A percentile compares a stretch with the other conserved stretches of the same genome.
Conservation (phyloP, 805 yeast genomes). For the Wickerhamomyces silvicola region DNA sequence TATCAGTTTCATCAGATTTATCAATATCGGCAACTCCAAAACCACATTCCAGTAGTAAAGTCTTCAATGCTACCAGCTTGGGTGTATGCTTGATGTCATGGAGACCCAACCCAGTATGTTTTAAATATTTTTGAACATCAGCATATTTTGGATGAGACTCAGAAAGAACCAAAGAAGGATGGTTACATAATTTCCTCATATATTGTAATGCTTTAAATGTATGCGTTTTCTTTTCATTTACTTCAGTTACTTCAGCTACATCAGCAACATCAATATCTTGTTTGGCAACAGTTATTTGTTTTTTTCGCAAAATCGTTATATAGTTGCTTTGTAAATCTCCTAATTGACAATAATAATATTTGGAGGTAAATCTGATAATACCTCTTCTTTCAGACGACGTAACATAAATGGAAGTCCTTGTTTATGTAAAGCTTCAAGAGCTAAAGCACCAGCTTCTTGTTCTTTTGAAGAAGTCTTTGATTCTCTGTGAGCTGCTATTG, state of each 20-base stretch:
- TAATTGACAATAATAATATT: conserved; percentile 95
- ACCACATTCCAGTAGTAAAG: conserved; percentile 84
- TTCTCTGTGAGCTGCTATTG: conserved; percentile 89
- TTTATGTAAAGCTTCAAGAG: conserved; percentile 91
- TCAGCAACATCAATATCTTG: conserved; percentile 49
- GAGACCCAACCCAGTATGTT: conserved; percentile 49
- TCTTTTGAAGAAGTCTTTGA: conserved; percentile 86
- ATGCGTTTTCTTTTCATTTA: conserved; percentile 67
- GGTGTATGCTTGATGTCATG: conserved; percentile 85
- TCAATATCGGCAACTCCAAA: conserved; percentile 43
- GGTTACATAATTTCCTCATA: conserved; percentile 95
- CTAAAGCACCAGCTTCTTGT: conserved; percentile 95
- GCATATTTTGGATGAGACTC: conserved; percentile 76
- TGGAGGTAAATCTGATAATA: conserved; percentile 92
- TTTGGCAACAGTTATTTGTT: conserved; percentile 68
- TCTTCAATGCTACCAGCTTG: conserved; percentile 75
- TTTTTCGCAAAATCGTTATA: conserved; percentile 85
- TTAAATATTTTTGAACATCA: conserved; percentile 59
- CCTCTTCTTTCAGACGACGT: conserved; percentile 94
- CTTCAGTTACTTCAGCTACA: conserved; percentile 38
- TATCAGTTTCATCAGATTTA: conserved; percentile 29
- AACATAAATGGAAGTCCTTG: conserved; percentile 95
- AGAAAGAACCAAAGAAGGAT: conserved; percentile 84
- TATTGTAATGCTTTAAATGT: conserved; percentile 96
- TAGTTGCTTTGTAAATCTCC: conserved; percentile 81